Evolutionary conservation across 805 yeast species (phyloP).

Genomic region (Starmera amethionina): DNA sequence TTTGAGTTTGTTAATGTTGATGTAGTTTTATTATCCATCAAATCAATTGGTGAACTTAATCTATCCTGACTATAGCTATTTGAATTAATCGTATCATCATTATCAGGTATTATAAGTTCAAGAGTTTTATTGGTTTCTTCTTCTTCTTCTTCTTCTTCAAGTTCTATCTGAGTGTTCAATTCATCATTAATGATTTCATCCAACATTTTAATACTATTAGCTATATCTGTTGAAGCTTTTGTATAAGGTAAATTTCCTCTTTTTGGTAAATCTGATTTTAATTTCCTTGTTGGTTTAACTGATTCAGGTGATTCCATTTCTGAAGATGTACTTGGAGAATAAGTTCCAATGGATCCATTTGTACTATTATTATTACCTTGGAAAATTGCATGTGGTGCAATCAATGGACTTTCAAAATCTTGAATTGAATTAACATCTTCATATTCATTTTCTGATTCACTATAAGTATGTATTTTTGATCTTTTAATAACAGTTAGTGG

Average conservation of each 20-base stretch:
- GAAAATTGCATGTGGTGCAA: conserved; percentile 21
- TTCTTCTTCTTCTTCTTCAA: conserved; percentile 8
- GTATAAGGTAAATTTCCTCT: conserved; percentile 27
- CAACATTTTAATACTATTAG: conserved; percentile 25
- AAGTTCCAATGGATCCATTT: conserved; percentile 32
- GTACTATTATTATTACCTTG: conserved; percentile 20
- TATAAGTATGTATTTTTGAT: conserved; percentile 1
- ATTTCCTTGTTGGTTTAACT: conserved; percentile 13
- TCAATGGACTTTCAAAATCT: conserved; percentile 8
- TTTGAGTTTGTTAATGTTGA: conserved; percentile 16
- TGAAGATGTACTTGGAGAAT: conserved; percentile 32
- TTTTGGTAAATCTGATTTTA: conserved; percentile 4
- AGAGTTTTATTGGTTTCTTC: conserved; percentile 1
- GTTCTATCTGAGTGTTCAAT: conserved; percentile 6
- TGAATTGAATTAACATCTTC: background rate
- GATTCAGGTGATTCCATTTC: conserved; percentile 31
- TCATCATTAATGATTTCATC: conserved; percentile 22
- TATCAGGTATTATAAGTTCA: conserved; percentile 6
- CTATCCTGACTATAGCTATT: conserved; percentile 1
- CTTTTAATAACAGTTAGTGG: conserved; percentile 13
- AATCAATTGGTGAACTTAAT: conserved; percentile 14
- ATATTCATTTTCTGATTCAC: conserved; percentile 14
- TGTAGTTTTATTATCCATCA: conserved; percentile 7
- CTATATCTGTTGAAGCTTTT: conserved; percentile 30
- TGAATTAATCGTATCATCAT: conserved; percentile 1